These are phyloP conservation scores for Hypomyces perniciosus DNA, from an alignment of 2,329 filamentous ascomycete genomes.

Conservation along the genomic window DNA sequence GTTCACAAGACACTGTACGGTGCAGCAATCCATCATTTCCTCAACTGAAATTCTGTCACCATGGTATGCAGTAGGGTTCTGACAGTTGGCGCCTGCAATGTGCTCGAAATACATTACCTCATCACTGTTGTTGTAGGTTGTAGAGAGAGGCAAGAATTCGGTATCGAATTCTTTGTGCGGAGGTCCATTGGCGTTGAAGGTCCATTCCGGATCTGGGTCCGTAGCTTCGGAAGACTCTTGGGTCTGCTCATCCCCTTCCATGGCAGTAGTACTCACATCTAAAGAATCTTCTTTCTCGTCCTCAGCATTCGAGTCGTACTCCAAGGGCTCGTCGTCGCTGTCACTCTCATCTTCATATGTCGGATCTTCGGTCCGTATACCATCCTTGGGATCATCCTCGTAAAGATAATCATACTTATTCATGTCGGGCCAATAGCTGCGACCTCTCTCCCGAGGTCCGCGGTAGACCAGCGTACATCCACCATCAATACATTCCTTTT, in stretches of 20 bases:
- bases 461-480: slow-evolving; percentile 12
- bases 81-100: slow-evolving; percentile 18
- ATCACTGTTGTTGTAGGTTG: slow-evolving; percentile 6
- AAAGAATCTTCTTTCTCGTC: neutral
- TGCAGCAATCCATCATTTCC: slow-evolving; percentile 22
- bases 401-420: slow-evolving; percentile 1
- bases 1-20: slow-evolving; percentile 20
- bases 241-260: neutral
- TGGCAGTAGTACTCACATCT: neutral
- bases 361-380: neutral
- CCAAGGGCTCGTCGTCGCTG: slow-evolving; percentile 1
- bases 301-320: slow-evolving; percentile 6
- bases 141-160: slow-evolving; percentile 5
- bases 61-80: slow-evolving; percentile 13
- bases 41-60: slow-evolving; percentile 20
- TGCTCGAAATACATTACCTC: slow-evolving; percentile 17
- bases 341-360: slow-evolving; percentile 6
- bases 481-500: slow-evolving; percentile 1
- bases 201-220: neutral
- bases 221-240: neutral
- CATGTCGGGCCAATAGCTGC: neutral
- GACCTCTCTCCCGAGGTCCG: neutral
- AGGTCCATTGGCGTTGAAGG: neutral
- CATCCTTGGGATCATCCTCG: neutral
- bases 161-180: neutral